Percentiles rank a stretch among this genome's conserved stretches.
Conservation (phyloP, 73 alveolate species). For the Paramecium pentaurelia region DNA sequence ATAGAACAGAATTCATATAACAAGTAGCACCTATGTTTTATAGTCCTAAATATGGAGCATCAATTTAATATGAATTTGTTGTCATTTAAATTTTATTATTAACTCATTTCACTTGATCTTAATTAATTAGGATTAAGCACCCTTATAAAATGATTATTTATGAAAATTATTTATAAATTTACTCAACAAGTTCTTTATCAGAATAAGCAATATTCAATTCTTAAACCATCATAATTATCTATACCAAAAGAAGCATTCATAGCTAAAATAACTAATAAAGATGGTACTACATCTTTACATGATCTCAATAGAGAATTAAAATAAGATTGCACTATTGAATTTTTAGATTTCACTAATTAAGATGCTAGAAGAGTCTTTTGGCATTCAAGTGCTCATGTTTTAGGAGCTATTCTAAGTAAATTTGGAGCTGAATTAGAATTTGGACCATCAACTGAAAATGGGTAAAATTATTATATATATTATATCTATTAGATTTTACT, state of each 20-base stretch:
- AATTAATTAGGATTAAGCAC: background rate
- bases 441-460: background rate
- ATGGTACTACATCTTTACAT: background rate
- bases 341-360: background rate
- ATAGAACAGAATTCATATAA: constrained; percentile 92
- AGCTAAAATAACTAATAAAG: background rate
- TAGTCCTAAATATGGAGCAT: constrained; percentile 25
- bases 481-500: background rate
- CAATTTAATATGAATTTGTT: background rate
- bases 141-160: background rate
- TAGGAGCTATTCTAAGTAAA: background rate
- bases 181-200: background rate
- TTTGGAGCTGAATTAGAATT: background rate
- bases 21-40: constrained; percentile 89
- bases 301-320: background rate
- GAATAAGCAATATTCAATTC: background rate
- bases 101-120: background rate
- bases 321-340: background rate
- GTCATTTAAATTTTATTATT: background rate
- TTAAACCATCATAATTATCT: background rate
- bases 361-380: background rate
- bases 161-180: background rate
- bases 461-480: background rate
- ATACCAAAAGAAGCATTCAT: background rate
- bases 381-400: background rate